Base-by-base conservation (phyloP, 495 filamentous ascomycete species). In the Chaetomium fimeti region DNA sequence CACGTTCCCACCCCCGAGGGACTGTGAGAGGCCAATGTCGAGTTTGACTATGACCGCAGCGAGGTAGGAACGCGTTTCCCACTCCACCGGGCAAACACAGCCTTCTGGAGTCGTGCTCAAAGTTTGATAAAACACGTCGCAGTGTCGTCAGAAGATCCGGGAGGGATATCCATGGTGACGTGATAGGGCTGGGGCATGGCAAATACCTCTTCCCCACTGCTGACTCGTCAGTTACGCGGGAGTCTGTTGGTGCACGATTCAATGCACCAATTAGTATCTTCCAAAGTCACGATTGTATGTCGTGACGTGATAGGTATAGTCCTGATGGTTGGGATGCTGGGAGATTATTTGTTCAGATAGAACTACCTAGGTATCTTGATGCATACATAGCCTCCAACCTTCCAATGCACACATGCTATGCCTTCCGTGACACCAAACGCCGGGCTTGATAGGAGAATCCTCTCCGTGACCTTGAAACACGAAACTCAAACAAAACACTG, bases 181-280 rank as follows among this genome's bases (percentile, higher is more conserved):
- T 7, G 24, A 16, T 45, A 9, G 24, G 20, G 25, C 42, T 45
- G 56, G 40, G 5, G 13, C 22, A 38, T 20, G n/a, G 9, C n/a
- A n/a, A 11, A 25, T 15, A 22, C 24, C n/a, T 32, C 29, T 24
- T 38, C 54, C 12, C 54, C 16, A 38, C 53, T 15, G 25, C 54
- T 57, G 54, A 57, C 54, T 57, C 54, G 54, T 3, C n/a, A 29
- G 29, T 56, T 40, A 57, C 54, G 54, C 12, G 15, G 40, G 53
- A 40, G 28, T 12, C 25, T 16, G 49, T 29, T 52, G 2, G 49
- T 25, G 49, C 49, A 52, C 25, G 4, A 11, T 24, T 11, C 22
- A 52, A 27, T 16, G 25, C 49, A 52, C 45, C 18, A 18, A 18
- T 16, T 3, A 45, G 3, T 22, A n/a, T 11, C 38, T 40, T 2